Evolutionary conservation across 495 filamentous ascomycete species (phyloP).

Genomic region (Lasiosphaeria hispida): DNA sequence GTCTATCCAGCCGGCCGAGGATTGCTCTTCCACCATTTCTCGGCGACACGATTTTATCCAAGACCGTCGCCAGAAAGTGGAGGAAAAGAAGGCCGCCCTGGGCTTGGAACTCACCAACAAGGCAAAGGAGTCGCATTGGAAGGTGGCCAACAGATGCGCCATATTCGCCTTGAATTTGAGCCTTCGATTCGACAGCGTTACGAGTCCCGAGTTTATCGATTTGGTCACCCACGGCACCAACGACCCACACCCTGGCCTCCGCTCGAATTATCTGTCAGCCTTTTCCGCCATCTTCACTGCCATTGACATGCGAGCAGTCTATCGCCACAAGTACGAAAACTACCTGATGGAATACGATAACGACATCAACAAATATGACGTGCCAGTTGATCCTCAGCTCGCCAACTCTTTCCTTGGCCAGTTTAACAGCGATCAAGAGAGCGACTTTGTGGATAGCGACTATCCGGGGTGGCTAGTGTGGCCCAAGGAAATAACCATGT

Average conservation of each 20-base stretch:
- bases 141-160: constrained; percentile 83
- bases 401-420: constrained; percentile 75
- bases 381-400: constrained; percentile 74
- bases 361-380: constrained; percentile 68
- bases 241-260: constrained; percentile 83
- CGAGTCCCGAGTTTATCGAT: constrained; percentile 75
- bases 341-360: constrained; percentile 75
- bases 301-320: constrained; percentile 82
- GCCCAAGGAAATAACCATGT: constrained; percentile 79
- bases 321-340: constrained; percentile 77
- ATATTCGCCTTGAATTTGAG: constrained; percentile 86
- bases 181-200: constrained; percentile 83
- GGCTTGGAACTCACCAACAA: constrained; percentile 77
- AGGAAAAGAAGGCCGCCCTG: constrained; percentile 76
- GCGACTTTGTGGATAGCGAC: constrained; percentile 87
- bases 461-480: constrained; percentile 98
- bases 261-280: constrained; percentile 74
- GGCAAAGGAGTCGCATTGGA: constrained; percentile 85
- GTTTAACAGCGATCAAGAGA: constrained; percentile 50
- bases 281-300: constrained; percentile 77
- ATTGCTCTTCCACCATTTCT: constrained; percentile 60
- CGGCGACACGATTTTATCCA: constrained; percentile 68
- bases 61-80: constrained; percentile 69
- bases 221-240: constrained; percentile 82
- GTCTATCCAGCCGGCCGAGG: constrained; percentile 68